Evolutionary conservation across 1,284 basidiomycete genomes (phyloP).

Genomic region (Hemileia vastatrix): DNA sequence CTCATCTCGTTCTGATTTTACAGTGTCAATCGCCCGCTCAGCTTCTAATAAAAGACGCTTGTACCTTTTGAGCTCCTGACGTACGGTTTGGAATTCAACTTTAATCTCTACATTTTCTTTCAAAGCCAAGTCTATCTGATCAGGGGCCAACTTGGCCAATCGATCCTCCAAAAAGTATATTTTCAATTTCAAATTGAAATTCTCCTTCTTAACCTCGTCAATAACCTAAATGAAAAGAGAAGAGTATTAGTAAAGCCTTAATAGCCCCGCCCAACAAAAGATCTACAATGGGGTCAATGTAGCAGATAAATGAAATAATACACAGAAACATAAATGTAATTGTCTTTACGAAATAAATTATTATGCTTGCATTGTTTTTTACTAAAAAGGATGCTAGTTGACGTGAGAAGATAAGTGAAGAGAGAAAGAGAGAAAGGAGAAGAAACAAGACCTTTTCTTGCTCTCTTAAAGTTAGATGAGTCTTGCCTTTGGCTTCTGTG

Average conservation of each 20-base stretch:
- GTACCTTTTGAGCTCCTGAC: conserved; percentile 84
- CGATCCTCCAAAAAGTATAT: conserved; percentile 88
- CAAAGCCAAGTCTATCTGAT: conserved; percentile 78
- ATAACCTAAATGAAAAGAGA: conserved; percentile 75
- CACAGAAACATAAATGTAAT: too few species aligned
- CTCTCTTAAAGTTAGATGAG: conserved; percentile 68
- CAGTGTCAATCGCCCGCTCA: conserved; percentile 66
- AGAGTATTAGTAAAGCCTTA: too few species aligned
- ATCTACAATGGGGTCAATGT: too few species aligned
- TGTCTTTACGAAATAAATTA: too few species aligned
- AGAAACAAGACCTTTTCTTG: conserved; percentile 68
- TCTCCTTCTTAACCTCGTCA: conserved; percentile 85
- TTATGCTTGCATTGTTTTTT: too few species aligned
- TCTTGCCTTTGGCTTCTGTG: background rate
- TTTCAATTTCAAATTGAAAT: conserved; percentile 85
- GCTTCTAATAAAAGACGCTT: conserved; percentile 78
- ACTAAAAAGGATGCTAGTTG: too few species aligned
- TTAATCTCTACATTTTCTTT: conserved; percentile 92
- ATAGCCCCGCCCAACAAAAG: too few species aligned
- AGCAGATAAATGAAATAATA: too few species aligned
- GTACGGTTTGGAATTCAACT: conserved; percentile 77
- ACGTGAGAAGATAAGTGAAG: too few species aligned
- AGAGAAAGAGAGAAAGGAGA: background rate
- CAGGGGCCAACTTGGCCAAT: conserved; percentile 68
- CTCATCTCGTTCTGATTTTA: conserved; percentile 51